Evolutionary conservation across 2,329 filamentous ascomycete species (phyloP).

Genomic region (Colletotrichum sp.): DNA sequence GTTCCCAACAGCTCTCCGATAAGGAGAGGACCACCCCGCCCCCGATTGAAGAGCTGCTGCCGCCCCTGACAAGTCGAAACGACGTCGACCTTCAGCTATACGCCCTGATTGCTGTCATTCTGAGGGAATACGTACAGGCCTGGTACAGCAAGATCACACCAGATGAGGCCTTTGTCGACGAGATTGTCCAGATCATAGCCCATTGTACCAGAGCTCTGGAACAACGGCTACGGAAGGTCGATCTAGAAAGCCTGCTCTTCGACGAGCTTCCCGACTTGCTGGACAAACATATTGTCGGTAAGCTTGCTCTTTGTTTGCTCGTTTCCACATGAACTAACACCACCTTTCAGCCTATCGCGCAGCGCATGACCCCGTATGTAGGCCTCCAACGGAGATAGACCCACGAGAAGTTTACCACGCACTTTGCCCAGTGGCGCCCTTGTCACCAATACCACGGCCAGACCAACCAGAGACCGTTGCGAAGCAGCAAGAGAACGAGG

Average conservation of each 20-base stretch:
- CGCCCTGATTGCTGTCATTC: conserved; percentile 85
- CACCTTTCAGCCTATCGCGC: conserved; percentile 67
- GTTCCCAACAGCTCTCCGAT: conserved; percentile 70
- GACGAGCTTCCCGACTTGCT: conserved; percentile 88
- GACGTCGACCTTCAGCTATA: conserved; percentile 94
- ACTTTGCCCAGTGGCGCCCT: conserved; percentile 78
- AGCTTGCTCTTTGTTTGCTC: conserved; percentile 24
- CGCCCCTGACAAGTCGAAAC: conserved; percentile 91
- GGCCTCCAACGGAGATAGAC: conserved; percentile 65
- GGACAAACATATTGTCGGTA: conserved; percentile 81
- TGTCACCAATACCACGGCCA: conserved; percentile 75
- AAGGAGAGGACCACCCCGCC: conserved; percentile 56
- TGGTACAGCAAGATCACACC: conserved; percentile 96
- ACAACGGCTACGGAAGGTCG: conserved; percentile 81
- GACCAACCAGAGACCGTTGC: conserved; percentile 54
- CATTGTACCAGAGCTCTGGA: conserved; percentile 90
- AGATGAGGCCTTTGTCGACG: conserved; percentile 85
- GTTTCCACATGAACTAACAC: neutral
- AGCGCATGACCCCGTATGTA: conserved; percentile 63
- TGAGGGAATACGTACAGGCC: conserved; percentile 87
- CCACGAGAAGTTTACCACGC: conserved; percentile 80
- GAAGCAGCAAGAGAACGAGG: conserved; percentile 78
- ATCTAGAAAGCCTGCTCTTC: conserved; percentile 81
- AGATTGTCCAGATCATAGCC: conserved; percentile 88
- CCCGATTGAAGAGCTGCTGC: conserved; percentile 82